Evolutionary conservation across 257 asterid species (phyloP).

Genomic region (Fraxinus anomala): DNA sequence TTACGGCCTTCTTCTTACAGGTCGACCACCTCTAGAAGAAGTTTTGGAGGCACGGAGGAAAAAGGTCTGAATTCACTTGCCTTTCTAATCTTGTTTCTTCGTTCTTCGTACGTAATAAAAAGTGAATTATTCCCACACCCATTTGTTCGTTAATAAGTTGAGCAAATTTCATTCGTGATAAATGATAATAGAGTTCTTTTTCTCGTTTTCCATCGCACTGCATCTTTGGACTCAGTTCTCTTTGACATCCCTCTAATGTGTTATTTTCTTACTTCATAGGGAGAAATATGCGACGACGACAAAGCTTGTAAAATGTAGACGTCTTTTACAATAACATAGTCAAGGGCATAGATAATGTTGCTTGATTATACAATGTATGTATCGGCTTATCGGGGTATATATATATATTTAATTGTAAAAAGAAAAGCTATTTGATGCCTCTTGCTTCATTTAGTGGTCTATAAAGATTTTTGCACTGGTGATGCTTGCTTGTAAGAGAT

Average conservation of each 20-base stretch:
- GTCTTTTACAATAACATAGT: not conserved
- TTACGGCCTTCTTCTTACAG: slow-evolving; percentile 38
- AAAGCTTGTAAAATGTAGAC: slow-evolving; percentile 63
- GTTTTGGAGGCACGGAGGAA: slow-evolving; percentile 75
- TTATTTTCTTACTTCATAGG: slow-evolving; percentile 33
- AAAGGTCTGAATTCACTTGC: slow-evolving; percentile 47
- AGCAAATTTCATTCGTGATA: too few relatives aligned
- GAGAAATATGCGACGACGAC: slow-evolving; percentile 57
- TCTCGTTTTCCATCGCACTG: not conserved
- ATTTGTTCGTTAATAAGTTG: too few relatives aligned
- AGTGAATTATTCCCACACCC: not conserved
- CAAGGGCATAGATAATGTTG: not conserved
- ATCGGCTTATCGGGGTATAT: not conserved
- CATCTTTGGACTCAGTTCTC: not conserved
- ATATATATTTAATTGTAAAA: not conserved
- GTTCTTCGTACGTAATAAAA: not conserved
- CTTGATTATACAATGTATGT: not conserved
- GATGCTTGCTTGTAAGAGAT: not conserved
- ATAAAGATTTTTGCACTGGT: not conserved
- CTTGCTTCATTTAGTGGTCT: not conserved
- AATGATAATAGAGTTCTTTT: not conserved
- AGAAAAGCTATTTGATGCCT: not conserved
- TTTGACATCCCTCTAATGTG: not conserved
- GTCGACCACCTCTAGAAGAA: slow-evolving; percentile 82
- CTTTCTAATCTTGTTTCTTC: not conserved